These are phyloP conservation scores for Melocanna baccifera DNA, from an alignment of 176 grass and related monocot genomes.

Conservation along the genomic window DNA sequence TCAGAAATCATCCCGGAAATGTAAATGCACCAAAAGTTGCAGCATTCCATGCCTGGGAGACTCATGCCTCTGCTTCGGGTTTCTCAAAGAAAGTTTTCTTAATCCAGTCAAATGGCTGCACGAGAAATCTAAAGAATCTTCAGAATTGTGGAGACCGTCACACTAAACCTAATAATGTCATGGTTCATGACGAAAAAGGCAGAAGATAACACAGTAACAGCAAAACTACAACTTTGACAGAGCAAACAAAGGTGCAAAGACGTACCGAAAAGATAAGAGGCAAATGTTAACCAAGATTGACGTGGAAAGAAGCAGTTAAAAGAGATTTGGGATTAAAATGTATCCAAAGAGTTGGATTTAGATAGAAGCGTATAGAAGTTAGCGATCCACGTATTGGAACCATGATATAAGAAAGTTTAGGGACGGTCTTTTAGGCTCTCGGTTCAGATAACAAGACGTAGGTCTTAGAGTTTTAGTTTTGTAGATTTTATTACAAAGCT, in stretches of 20 bases:
- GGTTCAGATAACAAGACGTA: too few species aligned
- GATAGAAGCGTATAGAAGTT: too few species aligned
- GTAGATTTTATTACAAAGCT: too few species aligned
- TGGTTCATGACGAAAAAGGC: neutral
- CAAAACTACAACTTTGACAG: neutral
- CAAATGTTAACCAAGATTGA: too few species aligned
- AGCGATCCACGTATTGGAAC: too few species aligned
- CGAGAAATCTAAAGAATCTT: neutral
- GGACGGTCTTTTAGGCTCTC: too few species aligned
- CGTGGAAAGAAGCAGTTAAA: neutral
- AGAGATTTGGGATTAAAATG: too few species aligned
- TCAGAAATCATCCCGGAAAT: conserved; percentile 37
- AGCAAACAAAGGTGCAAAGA: neutral
- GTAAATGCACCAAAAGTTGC: conserved; percentile 30
- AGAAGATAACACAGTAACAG: neutral
- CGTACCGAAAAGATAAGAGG: too few species aligned
- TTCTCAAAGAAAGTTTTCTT: conserved; percentile 84
- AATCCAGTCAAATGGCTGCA: conserved; percentile 82
- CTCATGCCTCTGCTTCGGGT: conserved; percentile 61
- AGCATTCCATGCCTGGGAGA: neutral
- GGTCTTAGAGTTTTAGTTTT: too few species aligned
- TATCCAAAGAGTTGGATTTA: too few species aligned
- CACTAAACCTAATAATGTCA: neutral
- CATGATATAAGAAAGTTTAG: too few species aligned
- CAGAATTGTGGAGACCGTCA: neutral